Evolutionary conservation across 139 green algal species (phyloP).

Genomic region (Chlorella vulgaris): DNA sequence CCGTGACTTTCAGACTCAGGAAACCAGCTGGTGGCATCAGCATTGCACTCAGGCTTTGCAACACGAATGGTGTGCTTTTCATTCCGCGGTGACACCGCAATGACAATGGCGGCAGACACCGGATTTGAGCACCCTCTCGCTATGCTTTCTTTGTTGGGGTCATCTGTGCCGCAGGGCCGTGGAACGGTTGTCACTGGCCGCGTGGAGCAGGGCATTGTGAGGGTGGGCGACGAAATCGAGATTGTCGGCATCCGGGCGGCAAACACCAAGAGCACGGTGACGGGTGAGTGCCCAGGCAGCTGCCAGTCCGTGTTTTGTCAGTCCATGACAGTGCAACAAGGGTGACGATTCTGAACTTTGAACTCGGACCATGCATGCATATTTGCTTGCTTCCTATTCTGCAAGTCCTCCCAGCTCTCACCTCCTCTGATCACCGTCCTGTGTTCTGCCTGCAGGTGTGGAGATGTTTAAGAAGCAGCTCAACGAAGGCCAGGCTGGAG

Average conservation of each 20-base stretch:
- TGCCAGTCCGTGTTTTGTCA: neutral
- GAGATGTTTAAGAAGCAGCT: constrained; percentile 99
- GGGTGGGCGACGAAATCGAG: constrained; percentile 93
- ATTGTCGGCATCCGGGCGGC: constrained; percentile 87
- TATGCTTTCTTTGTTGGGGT: neutral
- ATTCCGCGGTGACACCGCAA: too few relatives aligned
- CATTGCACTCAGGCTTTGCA: too few relatives aligned
- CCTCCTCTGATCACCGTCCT: neutral
- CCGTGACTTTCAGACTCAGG: too few relatives aligned
- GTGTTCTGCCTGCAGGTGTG: constrained; percentile 54
- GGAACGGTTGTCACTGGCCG: constrained; percentile 95
- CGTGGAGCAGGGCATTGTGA: constrained; percentile 95
- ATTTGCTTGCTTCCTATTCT: too few relatives aligned
- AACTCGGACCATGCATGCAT: too few relatives aligned
- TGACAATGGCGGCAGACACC: too few relatives aligned
- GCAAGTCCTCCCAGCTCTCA: neutral
- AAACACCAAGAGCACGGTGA: constrained; percentile 88
- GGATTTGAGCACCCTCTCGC: too few relatives aligned
- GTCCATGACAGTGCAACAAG: too few relatives aligned
- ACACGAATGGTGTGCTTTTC: too few relatives aligned
- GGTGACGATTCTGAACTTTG: too few relatives aligned
- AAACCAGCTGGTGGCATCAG: too few relatives aligned
- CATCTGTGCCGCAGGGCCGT: constrained; percentile 62
- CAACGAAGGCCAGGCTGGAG: constrained; percentile 90
- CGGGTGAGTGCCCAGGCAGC: constrained; percentile 60